Evolutionary conservation across 2,329 filamentous ascomycete genomes (phyloP).

Genomic region (Drechslerella stenobrocha): DNA sequence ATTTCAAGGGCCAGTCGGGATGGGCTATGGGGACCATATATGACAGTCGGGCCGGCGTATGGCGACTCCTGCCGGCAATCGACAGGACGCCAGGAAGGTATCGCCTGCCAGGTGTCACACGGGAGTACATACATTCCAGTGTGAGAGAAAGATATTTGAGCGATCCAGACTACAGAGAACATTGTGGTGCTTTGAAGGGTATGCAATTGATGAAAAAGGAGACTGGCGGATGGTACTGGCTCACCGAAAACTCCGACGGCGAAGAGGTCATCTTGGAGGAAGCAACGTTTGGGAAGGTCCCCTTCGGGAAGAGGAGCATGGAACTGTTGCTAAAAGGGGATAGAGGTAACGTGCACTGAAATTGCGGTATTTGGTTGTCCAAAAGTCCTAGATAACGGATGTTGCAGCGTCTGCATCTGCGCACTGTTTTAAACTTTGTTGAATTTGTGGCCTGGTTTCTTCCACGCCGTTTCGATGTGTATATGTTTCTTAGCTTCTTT

Average conservation of each 20-base stretch:
- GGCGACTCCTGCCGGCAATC: conserved; percentile 48
- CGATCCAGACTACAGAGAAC: conserved; percentile 36
- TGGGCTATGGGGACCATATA: conserved; percentile 56
- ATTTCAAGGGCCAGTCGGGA: conserved; percentile 48
- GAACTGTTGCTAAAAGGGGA: conserved; percentile 33
- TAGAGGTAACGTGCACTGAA: conserved; percentile 24
- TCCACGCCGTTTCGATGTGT: too few relatives aligned
- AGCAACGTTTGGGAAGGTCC: conserved; percentile 20
- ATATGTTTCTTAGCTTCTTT: too few relatives aligned
- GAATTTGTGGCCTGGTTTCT: too few relatives aligned
- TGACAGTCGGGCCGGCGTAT: conserved; percentile 52
- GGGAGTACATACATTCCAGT: conserved; percentile 49
- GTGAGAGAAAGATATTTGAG: conserved; percentile 49
- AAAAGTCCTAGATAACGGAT: too few relatives aligned
- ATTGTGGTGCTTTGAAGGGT: conserved; percentile 31
- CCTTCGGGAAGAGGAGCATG: conserved; percentile 34
- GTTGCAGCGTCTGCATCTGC: too few relatives aligned
- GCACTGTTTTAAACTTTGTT: too few relatives aligned
- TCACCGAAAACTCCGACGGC: conserved; percentile 8
- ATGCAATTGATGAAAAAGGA: conserved; percentile 38
- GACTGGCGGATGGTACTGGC: conserved; percentile 38
- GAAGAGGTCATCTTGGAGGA: conserved; percentile 25
- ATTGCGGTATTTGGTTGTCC: too few relatives aligned
- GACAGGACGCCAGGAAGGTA: conserved; percentile 53
- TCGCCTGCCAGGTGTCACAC: conserved; percentile 49